These are phyloP conservation scores for Cinnamomum micranthum DNA, from an alignment of 164 flowering plant genomes.

Conservation along the genomic window DNA sequence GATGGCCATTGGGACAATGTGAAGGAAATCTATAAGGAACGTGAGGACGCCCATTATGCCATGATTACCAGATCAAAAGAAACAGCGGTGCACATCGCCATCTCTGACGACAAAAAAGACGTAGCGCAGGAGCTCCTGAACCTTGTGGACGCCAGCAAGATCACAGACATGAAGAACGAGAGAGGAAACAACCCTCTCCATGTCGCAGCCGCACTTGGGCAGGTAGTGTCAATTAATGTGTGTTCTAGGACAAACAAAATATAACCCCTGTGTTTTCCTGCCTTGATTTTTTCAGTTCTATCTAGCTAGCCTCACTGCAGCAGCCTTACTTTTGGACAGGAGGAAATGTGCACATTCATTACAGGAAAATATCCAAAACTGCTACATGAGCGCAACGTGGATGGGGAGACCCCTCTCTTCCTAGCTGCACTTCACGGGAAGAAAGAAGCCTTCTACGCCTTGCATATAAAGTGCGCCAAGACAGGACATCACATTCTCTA, in stretches of 20 bases:
- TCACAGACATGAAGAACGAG: constrained; percentile 13
- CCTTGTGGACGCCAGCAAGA: not conserved
- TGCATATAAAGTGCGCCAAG: not conserved
- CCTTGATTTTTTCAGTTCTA: too few species aligned
- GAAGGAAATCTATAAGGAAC: not conserved
- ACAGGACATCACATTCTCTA: not conserved
- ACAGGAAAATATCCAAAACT: not conserved
- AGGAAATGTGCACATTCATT: constrained; percentile 14
- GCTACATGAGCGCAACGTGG: constrained; percentile 7
- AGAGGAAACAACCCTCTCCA: constrained; percentile 26
- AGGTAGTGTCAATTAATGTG: too few species aligned
- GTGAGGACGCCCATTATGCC: not conserved
- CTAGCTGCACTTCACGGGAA: constrained; percentile 23
- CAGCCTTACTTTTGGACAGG: constrained; percentile 7
- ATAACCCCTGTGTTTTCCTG: too few species aligned
- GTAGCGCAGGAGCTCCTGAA: constrained; percentile 11
- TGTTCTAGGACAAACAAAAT: too few species aligned
- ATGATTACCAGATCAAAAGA: constrained; percentile 15
- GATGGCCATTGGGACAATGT: not conserved
- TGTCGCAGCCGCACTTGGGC: constrained; percentile 14
- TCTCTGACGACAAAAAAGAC: constrained; percentile 16
- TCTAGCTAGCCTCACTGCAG: too few species aligned
- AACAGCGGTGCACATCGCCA: constrained; percentile 32
- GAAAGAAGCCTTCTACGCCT: constrained; percentile 9
- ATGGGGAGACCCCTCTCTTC: constrained; percentile 24